Base-by-base conservation (phyloP, 345 rosid genomes). In the Bretschneidera sinensis region DNA sequence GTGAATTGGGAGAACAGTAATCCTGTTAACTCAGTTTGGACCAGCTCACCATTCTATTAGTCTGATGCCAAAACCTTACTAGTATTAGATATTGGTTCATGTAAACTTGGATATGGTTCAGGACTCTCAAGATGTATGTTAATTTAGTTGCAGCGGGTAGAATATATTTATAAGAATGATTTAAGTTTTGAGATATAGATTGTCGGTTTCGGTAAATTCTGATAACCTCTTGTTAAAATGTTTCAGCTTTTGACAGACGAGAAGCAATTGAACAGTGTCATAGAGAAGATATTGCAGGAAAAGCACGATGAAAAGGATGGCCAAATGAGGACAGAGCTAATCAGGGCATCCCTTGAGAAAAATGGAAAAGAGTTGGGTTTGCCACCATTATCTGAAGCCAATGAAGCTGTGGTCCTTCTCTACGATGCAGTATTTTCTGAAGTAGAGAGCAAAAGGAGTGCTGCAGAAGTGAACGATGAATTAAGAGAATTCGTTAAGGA, bases 311-410 rank as follows among this genome's bases (percentile, higher is more conserved):
- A 24, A 58, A 74, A 76, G 28, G 76, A 68, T 33, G 74, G 24
- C 15, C 63, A 22, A 58, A 74, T 47, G 10, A 53, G 62, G 2
- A 55, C 59, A 17, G 71, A 74, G 59, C 55, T 68, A 47, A 74
- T 85, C 64, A 64, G 79, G 74, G 59, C 23, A 59, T 80, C 80
- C 70, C 76, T 91, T 23, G 76, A 77, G 72, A 54, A 75, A 65
- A 83, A 78, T 17, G 90, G 88, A 17, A 66, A 67, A 48, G 84
- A 86, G 62, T 58, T 83, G 34, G 98, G 98, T 21, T 71, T 91
- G 80, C 98, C 98, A 31, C 85, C 85, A 21, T 23, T 61, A 49
- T 59, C 76, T 17, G 75, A 88, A 66, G 77, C 83, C 39, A 83
- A 80, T 13, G 96, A 88, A 55, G 62, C 87, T 8, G 80, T 70